Evolutionary conservation across 2,329 filamentous ascomycete genomes (phyloP).

Genomic region (Diaporthe aspalathi): DNA sequence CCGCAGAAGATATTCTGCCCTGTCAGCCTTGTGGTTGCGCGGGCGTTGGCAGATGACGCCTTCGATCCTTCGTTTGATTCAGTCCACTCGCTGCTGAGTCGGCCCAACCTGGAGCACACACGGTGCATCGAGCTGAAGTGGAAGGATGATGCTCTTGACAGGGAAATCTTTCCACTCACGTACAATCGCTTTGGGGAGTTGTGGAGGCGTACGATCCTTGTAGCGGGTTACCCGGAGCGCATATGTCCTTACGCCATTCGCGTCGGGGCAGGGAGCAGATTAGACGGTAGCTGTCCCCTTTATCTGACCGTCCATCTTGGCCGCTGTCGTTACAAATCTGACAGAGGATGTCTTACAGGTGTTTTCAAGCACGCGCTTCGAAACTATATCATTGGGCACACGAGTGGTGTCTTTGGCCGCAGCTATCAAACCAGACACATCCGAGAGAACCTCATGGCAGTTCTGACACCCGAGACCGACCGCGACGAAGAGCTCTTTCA

Average conservation of each 20-base stretch:
- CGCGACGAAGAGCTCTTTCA: not conserved
- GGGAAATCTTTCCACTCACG: not conserved
- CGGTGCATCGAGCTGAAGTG: not conserved
- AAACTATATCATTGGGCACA: not conserved
- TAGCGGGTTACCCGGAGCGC: not conserved
- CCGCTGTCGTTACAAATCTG: not conserved
- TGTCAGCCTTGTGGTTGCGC: conserved; percentile 3
- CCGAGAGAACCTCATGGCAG: not conserved
- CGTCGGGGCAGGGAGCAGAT: not conserved
- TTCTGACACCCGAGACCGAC: not conserved
- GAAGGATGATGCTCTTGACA: not conserved
- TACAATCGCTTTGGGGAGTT: not conserved
- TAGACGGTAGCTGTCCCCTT: not conserved
- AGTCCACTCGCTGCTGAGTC: not conserved
- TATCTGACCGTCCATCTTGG: not conserved
- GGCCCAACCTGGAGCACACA: not conserved
- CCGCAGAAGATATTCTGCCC: not conserved
- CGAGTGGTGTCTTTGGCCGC: not conserved
- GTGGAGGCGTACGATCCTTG: not conserved
- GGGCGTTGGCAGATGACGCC: not conserved
- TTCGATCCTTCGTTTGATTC: not conserved
- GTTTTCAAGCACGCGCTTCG: not conserved
- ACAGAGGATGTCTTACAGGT: not conserved
- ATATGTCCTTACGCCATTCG: not conserved
- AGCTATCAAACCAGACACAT: conserved; percentile 5